A percentile compares a stretch with the other conserved stretches of the same genome.
These are phyloP conservation scores for Limnomonas spitsbergensis DNA, from an alignment of 139 green algal species.

Conservation along the genomic window DNA sequence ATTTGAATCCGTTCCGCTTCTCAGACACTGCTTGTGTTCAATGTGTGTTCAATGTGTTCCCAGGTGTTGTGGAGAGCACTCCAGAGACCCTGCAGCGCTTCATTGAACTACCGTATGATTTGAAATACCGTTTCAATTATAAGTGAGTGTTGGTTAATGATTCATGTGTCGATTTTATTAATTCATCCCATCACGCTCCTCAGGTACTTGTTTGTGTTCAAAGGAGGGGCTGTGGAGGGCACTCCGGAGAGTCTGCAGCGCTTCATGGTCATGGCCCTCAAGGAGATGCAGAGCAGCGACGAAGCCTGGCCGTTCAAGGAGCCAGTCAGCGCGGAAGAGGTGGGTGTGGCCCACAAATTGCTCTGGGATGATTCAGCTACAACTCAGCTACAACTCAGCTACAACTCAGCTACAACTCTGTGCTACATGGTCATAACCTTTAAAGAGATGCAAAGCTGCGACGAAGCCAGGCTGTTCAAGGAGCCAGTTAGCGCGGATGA, in stretches of 20 bases:
- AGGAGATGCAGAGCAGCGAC: conserved; percentile 49
- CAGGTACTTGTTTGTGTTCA: conserved; percentile 35
- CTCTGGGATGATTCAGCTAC: too few species aligned
- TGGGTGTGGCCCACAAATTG: too few species aligned
- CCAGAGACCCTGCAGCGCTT: too few species aligned
- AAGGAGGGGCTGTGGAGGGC: conserved; percentile 22
- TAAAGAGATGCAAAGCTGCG: conserved; percentile 44
- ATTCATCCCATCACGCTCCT: background rate
- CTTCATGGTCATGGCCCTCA: conserved; percentile 50
- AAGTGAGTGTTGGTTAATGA: background rate
- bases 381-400: too few species aligned
- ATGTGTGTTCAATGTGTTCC: too few species aligned
- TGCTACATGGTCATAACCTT: conserved; percentile 49
- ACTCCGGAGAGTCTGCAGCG: conserved; percentile 50
- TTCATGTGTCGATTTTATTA: too few species aligned
- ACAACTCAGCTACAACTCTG: too few species aligned
- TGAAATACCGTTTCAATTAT: background rate
- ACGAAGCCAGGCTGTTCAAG: conserved; percentile 86
- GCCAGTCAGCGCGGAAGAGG: conserved; percentile 73
- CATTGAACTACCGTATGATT: background rate
- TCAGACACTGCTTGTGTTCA: too few species aligned
- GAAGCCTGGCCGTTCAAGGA: conserved; percentile 87
- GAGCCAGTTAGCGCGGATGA: conserved; percentile 70
- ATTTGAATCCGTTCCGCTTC: too few species aligned
- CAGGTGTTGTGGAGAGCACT: too few species aligned